Evolutionary conservation across 179 eudicot species (phyloP), one percentile per base, ranked within the genome.

Genomic region (Silene coronaria): DNA sequence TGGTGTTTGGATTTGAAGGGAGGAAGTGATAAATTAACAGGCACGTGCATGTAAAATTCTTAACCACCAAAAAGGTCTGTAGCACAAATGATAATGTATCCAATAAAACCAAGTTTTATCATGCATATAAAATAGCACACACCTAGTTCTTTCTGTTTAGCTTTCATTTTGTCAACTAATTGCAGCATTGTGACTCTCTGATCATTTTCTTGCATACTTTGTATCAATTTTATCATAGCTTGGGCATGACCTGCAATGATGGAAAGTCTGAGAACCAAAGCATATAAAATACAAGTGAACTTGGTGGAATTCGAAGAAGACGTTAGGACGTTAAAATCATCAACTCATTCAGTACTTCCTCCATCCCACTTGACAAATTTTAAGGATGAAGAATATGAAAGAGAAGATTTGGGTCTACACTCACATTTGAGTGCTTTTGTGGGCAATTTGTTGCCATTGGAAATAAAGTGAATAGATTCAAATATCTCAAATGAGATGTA

Each of bases 91-190:
- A 59, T 27, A 46, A 67, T 63, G 14, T 62, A 6, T 16, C 46
- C 28, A 66, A 62, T 14, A 22, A 59, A 72, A 69, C 16, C 46
- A 59, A 8, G n/a, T 45, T 64, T 57, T 51, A 21, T 59, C 53
- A 78, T 23, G 81, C 64, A 48, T 38, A 78, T 22, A 36, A 77
- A 22, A 58, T n/a, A 16, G 48, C 70, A 74, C 86, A 60, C 74
- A 92, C 98, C 95, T 85, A 82, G 72, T 59, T 80, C 87, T 87
- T 88, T 92, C 79, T 82, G 79, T 83, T 86, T 95, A 57, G 76
- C 83, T 83, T 89, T 95, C 95, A 95, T 77, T 81, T 89, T 95
- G 83, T 92, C 99, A 85, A 92, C 97, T 75, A 95, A 79, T 79
- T 95, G 97, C 87, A 92, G 83, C 89, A 95, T 80, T 42, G 99